These are phyloP conservation scores for Warburgia ugandensis DNA, from an alignment of 164 flowering plant genomes.

Conservation along the genomic window DNA sequence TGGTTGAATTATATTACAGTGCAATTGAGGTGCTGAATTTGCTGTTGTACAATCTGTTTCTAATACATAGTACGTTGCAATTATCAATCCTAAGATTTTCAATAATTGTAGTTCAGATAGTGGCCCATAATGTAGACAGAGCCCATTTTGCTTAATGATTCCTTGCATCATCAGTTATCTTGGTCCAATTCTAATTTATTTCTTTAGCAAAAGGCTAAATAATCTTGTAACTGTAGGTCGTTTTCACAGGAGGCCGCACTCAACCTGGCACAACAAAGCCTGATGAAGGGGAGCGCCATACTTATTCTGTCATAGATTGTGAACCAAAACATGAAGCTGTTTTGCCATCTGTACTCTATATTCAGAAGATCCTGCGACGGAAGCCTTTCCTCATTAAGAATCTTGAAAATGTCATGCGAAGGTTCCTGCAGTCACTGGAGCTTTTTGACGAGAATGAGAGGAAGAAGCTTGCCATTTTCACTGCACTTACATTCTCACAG, in stretches of 20 bases:
- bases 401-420: constrained; percentile 97
- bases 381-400: constrained; percentile 93
- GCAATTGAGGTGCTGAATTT: too few relatives aligned
- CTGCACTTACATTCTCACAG: constrained; percentile 97
- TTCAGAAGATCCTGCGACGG: constrained; percentile 83
- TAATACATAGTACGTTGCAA: too few relatives aligned
- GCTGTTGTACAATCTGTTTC: too few relatives aligned
- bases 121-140: too few relatives aligned
- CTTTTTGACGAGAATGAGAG: constrained; percentile 95
- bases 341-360: constrained; percentile 81
- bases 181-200: too few relatives aligned
- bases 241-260: constrained; percentile 90
- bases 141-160: too few relatives aligned
- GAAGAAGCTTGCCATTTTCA: constrained; percentile 92
- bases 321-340: constrained; percentile 78
- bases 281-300: constrained; percentile 97
- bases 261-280: constrained; percentile 96
- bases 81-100: too few relatives aligned
- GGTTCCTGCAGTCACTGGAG: constrained; percentile 91
- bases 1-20: too few relatives aligned
- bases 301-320: constrained; percentile 76
- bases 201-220: too few relatives aligned
- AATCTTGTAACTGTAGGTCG: constrained; percentile 50
- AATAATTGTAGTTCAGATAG: too few relatives aligned
- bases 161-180: too few relatives aligned